Evolutionary conservation across 108 stramenopile genomes (phyloP), one percentile per base, ranked within the genome.

Genomic region (Aurantiochytrium sp.): DNA sequence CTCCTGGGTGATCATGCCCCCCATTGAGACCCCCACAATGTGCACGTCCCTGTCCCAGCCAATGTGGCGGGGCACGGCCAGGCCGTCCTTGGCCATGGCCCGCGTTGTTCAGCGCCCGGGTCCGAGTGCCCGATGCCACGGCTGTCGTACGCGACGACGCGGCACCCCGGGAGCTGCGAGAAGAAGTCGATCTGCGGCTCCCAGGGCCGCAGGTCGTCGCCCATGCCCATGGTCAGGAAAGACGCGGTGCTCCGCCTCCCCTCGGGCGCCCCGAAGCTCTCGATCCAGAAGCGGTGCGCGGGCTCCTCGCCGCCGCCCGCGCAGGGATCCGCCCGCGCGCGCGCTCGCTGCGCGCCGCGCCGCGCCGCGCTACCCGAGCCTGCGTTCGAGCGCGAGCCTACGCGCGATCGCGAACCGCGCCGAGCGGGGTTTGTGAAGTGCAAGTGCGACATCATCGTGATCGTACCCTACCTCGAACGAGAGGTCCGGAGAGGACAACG

Each of bases 1-100:
- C 73, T 81, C 73, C 73, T 48, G 45, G 8, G 73, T 81, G 1
- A 81, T 81, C 73, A 81, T 81, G 73, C 73, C 73, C 10, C 73
- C 73, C 73, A 81, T 81, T 6, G 42, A 48, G 10, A 48, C 27
- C 0, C 73, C 73, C 6, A 81, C 73, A 5, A 81, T 6, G 39
- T 81, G 39, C 12, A 81, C 39, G n/a, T 81, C 45, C 42, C 24
- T 81, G 24, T 12, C 6, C 73, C 73, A 81, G 73, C 73, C 73
- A 24, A 81, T 22, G 17, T 48, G 42, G 39, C 30, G 24, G 19
- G 32, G 6, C 0, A 81, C 2, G 17, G 42, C 45, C 24, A 81
- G 73, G 6, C 24, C 73, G 24, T 81, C 73, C 30, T 48, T 41
- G 27, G 73, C 73, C 73, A 81, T 81, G 24, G 39, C 73, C 0